phyloP scores from a whole-genome alignment of 192 early-diverging fungal species.

The Diversispora epigaea region DNA sequence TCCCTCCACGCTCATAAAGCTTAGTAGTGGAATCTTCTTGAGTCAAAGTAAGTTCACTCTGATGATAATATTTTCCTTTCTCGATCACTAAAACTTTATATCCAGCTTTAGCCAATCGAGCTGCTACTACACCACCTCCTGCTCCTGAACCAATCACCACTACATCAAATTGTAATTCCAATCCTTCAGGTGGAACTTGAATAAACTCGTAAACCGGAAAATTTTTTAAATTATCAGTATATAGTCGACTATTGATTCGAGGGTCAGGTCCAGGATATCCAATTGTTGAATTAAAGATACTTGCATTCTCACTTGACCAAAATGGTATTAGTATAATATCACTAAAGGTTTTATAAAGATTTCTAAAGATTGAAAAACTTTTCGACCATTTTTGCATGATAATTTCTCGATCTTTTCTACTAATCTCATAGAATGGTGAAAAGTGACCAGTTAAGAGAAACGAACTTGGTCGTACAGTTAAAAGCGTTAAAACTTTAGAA shows the following conservation, averaged over 20 bases:
- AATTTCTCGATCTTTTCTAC: slow-evolving; percentile 33
- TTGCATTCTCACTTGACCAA: not conserved
- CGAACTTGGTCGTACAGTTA: slow-evolving; percentile 36
- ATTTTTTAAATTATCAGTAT: too few relatives aligned
- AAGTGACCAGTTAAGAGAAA: slow-evolving; percentile 37
- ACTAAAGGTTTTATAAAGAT: slow-evolving; percentile 34
- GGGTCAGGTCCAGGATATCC: too few relatives aligned
- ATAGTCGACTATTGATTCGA: too few relatives aligned
- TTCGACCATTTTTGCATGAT: slow-evolving; percentile 36
- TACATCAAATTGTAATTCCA: too few relatives aligned
- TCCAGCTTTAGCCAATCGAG: slow-evolving; percentile 64
- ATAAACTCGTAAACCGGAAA: too few relatives aligned
- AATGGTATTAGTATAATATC: not conserved
- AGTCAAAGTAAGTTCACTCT: slow-evolving; percentile 50
- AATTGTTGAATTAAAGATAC: too few relatives aligned
- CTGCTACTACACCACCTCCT: slow-evolving; percentile 67
- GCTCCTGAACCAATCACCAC: slow-evolving; percentile 71
- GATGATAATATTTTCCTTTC: slow-evolving; percentile 63
- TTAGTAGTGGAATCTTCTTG: slow-evolving; percentile 50
- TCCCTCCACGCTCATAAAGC: slow-evolving; percentile 58
- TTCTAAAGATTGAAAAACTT: slow-evolving; percentile 36
- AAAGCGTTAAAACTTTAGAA: slow-evolving; percentile 30
- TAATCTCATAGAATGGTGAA: slow-evolving; percentile 37
- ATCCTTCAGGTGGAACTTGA: too few relatives aligned
- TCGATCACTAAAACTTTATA: slow-evolving; percentile 71